These are phyloP conservation scores for Globisporangium camurandrum DNA, from an alignment of 352 stramenopile genomes.

Conservation along the genomic window DNA sequence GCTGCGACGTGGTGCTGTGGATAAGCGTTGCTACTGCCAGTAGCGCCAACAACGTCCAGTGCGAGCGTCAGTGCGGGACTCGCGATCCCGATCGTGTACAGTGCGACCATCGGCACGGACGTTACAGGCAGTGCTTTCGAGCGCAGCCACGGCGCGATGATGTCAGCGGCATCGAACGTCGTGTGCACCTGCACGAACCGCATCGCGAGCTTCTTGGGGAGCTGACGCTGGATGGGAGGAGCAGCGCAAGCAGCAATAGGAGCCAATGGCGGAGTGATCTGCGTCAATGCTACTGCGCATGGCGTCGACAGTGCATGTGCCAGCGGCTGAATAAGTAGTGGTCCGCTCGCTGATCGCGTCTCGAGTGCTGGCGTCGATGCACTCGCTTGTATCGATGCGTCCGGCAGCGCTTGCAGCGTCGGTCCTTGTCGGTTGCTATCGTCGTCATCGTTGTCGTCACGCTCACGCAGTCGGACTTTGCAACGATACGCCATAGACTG, in stretches of 20 bases:
- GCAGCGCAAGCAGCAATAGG: too few species aligned
- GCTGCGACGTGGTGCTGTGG: background rate
- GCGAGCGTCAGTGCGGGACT: slow-evolving; percentile 1
- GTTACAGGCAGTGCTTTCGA: background rate
- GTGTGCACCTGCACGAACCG: background rate
- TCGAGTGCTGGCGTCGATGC: too few species aligned
- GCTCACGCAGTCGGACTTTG: slow-evolving; percentile 3
- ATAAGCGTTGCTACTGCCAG: too few species aligned
- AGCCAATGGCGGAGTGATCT: too few species aligned
- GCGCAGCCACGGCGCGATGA: background rate
- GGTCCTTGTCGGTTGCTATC: background rate
- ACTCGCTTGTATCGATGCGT: too few species aligned
- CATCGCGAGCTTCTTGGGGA: background rate
- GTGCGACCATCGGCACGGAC: background rate
- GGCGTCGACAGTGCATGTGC: too few species aligned
- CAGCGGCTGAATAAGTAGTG: too few species aligned
- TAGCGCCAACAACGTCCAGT: too few species aligned
- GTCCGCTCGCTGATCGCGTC: background rate
- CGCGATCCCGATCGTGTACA: slow-evolving; percentile 5
- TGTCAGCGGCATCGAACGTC: background rate
- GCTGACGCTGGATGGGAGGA: background rate
- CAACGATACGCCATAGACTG: slow-evolving; percentile 9
- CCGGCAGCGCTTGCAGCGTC: background rate
- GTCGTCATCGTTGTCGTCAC: too few species aligned
- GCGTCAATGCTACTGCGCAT: too few species aligned